These are phyloP conservation scores for Cydonia oblonga DNA, from an alignment of 331 rosid genomes.

Conservation along the genomic window DNA sequence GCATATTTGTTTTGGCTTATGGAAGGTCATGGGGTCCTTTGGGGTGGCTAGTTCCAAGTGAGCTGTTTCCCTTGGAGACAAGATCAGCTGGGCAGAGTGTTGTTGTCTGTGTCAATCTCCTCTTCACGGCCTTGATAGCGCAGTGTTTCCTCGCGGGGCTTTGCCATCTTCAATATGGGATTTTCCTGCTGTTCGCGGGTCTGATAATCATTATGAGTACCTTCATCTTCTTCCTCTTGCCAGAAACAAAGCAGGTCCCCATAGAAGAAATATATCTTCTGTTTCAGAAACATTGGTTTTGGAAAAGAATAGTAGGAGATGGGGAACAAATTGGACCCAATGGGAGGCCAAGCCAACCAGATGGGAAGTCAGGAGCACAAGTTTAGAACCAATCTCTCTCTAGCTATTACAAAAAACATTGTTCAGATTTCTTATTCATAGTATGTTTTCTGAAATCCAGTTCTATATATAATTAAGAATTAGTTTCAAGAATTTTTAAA, in stretches of 20 bases:
- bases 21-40: slow-evolving; percentile 99
- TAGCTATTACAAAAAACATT: neutral
- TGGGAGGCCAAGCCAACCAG: neutral
- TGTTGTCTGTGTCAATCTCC: slow-evolving; percentile 86
- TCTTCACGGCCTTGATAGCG: slow-evolving; percentile 85
- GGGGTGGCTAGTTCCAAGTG: slow-evolving; percentile 96
- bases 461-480: neutral
- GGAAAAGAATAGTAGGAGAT: slow-evolving; percentile 46
- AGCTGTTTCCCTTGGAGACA: slow-evolving; percentile 86
- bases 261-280: slow-evolving; percentile 87
- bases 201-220: slow-evolving; percentile 62
- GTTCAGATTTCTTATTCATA: neutral
- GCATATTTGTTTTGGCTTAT: slow-evolving; percentile 75
- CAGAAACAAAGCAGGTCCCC: slow-evolving; percentile 89
- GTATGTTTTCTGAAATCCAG: slow-evolving; percentile 10
- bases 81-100: slow-evolving; percentile 91
- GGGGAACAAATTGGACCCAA: slow-evolving; percentile 11
- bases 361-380: slow-evolving; percentile 3
- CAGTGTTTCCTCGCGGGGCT: slow-evolving; percentile 69
- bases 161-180: slow-evolving; percentile 80
- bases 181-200: slow-evolving; percentile 68
- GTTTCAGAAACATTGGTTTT: slow-evolving; percentile 75
- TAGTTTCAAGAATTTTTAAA: neutral
- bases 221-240: slow-evolving; percentile 76
- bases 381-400: slow-evolving; percentile 6